phyloP scores from a whole-genome alignment of 257 asterid genomes.

The Misopates orontium region DNA sequence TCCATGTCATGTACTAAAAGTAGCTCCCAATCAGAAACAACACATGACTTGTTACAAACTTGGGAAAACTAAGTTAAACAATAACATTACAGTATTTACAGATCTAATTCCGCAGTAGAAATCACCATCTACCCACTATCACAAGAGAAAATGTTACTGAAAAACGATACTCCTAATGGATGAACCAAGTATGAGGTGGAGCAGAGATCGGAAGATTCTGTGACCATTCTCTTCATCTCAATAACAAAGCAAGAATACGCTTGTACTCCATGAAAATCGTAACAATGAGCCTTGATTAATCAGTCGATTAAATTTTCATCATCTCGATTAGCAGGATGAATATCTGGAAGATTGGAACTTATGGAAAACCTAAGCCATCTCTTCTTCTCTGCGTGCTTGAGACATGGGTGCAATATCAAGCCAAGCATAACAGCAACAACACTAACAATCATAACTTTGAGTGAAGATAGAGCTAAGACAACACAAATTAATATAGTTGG shows the following conservation, averaged over 20 bases:
- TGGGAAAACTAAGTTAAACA: neutral
- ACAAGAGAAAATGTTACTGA: neutral
- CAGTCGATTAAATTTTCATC: slow-evolving; percentile 30
- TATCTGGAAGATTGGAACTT: slow-evolving; percentile 45
- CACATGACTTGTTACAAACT: neutral
- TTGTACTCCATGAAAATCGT: neutral
- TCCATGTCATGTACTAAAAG: no score
- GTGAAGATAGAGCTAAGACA: slow-evolving; percentile 47
- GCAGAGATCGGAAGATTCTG: neutral
- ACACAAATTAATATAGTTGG: slow-evolving; percentile 46
- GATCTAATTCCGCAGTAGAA: slow-evolving; percentile 15
- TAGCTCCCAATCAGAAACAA: neutral
- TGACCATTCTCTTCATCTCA: neutral
- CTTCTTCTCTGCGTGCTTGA: slow-evolving; percentile 48
- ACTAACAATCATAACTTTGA: slow-evolving; percentile 50
- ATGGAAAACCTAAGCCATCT: slow-evolving; percentile 50
- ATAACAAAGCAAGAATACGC: neutral
- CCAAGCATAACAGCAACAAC: slow-evolving; percentile 52
- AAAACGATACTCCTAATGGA: neutral
- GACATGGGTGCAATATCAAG: slow-evolving; percentile 44
- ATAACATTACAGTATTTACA: slow-evolving; percentile 15
- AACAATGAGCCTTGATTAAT: neutral
- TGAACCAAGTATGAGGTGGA: neutral
- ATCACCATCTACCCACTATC: slow-evolving; percentile 1
- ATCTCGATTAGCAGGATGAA: slow-evolving; percentile 24